Percentiles rank a stretch among this genome's conserved stretches.
Conservation (phyloP, 1,284 basidiomycete species). For the Chalciporus sp. region DNA sequence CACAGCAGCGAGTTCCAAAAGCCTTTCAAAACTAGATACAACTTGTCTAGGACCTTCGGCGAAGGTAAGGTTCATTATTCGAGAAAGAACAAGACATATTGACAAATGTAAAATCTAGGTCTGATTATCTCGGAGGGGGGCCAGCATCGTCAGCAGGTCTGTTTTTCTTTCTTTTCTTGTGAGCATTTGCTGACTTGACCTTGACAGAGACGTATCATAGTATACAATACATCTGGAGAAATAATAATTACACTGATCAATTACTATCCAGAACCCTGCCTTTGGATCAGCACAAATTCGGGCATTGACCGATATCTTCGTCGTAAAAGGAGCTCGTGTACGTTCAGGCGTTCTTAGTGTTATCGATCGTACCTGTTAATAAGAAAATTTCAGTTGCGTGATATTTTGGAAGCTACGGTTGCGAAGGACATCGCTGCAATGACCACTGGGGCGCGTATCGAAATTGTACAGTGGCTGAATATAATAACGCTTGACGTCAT, state of each 20-base stretch:
- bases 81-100: no score
- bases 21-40: slow-evolving; percentile 22
- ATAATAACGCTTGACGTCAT: slow-evolving; percentile 69
- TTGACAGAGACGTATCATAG: slow-evolving; percentile 27
- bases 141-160: slow-evolving; percentile 29
- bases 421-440: slow-evolving; percentile 23
- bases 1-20: slow-evolving; percentile 34
- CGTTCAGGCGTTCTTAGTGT: neutral
- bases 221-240: neutral
- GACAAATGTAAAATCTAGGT: slow-evolving; percentile 1
- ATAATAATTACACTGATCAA: neutral
- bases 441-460: slow-evolving; percentile 31
- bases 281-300: slow-evolving; percentile 56
- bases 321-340: slow-evolving; percentile 54
- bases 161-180: neutral
- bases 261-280: slow-evolving; percentile 51
- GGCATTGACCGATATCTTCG: slow-evolving; percentile 54
- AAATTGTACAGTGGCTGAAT: slow-evolving; percentile 58
- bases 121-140: slow-evolving; percentile 20
- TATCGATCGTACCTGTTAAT: neutral
- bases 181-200: neutral
- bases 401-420: slow-evolving; percentile 42
- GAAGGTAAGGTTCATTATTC: slow-evolving; percentile 20
- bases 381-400: slow-evolving; percentile 49
- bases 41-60: slow-evolving; percentile 31